Base-by-base conservation (phyloP, 163 green algal species). In the Chlorella variabilis region DNA sequence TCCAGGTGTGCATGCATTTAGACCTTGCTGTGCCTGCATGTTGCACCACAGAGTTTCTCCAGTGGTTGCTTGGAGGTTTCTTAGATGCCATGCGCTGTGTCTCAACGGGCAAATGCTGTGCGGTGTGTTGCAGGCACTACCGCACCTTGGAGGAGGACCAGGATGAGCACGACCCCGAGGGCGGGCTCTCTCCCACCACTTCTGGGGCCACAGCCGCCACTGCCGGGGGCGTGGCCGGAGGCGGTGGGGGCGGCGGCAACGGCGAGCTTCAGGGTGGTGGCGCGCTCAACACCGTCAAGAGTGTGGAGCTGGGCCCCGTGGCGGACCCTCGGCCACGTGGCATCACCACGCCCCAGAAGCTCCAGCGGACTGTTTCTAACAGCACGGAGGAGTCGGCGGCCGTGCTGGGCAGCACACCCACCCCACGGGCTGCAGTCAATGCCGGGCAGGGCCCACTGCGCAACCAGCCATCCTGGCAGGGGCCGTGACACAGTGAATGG, bases 271-370 rank as follows among this genome's bases (percentile, higher is more conserved):
- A n/a, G n/a, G n/a, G n/a, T n/a, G n/a, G n/a, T n/a, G n/a, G n/a
- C n/a, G n/a, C n/a, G n/a, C n/a, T n/a, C n/a, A n/a, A n/a, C n/a
- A n/a, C n/a, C n/a, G n/a, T 54, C 2, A 42, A 49, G 51, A 13
- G 33, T 33, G 1, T 76, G 21, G 45, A 61, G 68, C 21, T 61
- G 41, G 27, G 42, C 6, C 42, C 68, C 4, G 29, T 76, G 68
- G 39, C 45, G 23, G 68, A 76, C 21, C 42, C 45, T 4, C 17
- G 34, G 25, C n/a, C 68, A 23, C 38, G 51, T 25, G 38, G 78
- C 62, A 42, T 84, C 25, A 84, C 78, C 33, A 79, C 78, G 4
- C 78, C 78, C 11, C 45, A 41, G 17, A 84, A 84, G 78, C 67
- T 84, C 31, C 78, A 78, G 33, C 59, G 80, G 11, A 62, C 56